These are phyloP conservation scores for Talaromyces sp. DNA, from an alignment of 2,329 filamentous ascomycete species.

Conservation along the genomic window DNA sequence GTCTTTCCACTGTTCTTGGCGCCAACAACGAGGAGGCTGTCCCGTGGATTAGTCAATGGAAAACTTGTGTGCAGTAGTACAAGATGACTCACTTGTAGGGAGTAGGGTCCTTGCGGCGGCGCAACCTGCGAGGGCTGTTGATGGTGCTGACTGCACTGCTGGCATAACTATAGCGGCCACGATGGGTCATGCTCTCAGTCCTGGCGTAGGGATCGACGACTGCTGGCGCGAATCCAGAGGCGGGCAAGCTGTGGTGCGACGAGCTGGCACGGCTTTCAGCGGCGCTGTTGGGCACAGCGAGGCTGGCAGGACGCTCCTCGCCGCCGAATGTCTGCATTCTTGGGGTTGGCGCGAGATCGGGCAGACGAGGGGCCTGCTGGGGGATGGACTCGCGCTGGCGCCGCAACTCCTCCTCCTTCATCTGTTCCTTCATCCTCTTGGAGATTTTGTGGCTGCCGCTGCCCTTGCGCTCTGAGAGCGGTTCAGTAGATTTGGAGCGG, in stretches of 20 bases:
- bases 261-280: conserved; percentile 50
- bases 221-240: conserved; percentile 17
- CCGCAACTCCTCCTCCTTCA: conserved; percentile 47
- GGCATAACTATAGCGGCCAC: conserved; percentile 92
- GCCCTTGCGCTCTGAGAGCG: conserved; percentile 49
- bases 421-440: conserved; percentile 35
- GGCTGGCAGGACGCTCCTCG: conserved; percentile 54
- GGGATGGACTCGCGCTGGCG: conserved; percentile 55
- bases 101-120: conserved; percentile 93
- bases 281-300: background rate
- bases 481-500: conserved; percentile 62
- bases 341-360: conserved; percentile 42
- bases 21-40: conserved; percentile 83
- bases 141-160: conserved; percentile 85
- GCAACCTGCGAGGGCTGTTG: conserved; percentile 86
- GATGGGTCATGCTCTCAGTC: conserved; percentile 93
- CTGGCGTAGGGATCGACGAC: conserved; percentile 67
- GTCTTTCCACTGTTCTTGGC: conserved; percentile 87
- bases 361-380: conserved; percentile 54
- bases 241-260: conserved; percentile 40
- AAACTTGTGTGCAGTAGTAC: background rate
- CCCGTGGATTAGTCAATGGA: background rate
- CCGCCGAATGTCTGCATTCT: conserved; percentile 55
- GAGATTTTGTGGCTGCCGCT: conserved; percentile 22
- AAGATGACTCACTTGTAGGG: conserved; percentile 81